phyloP scores from a whole-genome alignment of 192 early-diverging fungal species.

The Backusella liffmaniae region DNA sequence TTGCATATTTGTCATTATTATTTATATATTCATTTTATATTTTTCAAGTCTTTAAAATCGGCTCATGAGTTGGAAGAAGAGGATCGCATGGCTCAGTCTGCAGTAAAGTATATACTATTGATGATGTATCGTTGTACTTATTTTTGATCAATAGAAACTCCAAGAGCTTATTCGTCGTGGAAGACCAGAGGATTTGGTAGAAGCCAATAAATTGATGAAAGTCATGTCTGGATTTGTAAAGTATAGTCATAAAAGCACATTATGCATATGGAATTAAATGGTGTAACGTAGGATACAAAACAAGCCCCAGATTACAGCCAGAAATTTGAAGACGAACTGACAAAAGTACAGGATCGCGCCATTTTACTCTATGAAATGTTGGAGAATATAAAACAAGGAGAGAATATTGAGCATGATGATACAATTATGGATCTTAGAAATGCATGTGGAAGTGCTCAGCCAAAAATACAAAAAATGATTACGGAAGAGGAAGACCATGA shows the following conservation, averaged over 20 bases:
- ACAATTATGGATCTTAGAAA: slow-evolving; percentile 58
- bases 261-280: neutral
- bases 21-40: neutral
- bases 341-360: slow-evolving; percentile 76
- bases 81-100: slow-evolving; percentile 81
- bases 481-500: slow-evolving; percentile 72
- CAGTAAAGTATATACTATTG: slow-evolving; percentile 45
- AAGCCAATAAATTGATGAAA: slow-evolving; percentile 98
- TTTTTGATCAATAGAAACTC: slow-evolving; percentile 62
- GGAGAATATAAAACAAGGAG: slow-evolving; percentile 61
- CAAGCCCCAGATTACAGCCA: slow-evolving; percentile 84
- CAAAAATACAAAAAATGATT: slow-evolving; percentile 73
- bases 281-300: slow-evolving; percentile 44
- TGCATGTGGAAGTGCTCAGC: slow-evolving; percentile 67
- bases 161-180: slow-evolving; percentile 96
- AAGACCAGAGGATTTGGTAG: slow-evolving; percentile 87
- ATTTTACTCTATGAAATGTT: slow-evolving; percentile 82
- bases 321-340: slow-evolving; percentile 80
- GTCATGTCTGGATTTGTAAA: slow-evolving; percentile 93
- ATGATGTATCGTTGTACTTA: neutral
- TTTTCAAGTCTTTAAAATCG: slow-evolving; percentile 73
- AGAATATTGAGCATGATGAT: slow-evolving; percentile 46
- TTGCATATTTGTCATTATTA: neutral
- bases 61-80: slow-evolving; percentile 95
- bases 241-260: neutral